phyloP scores from a whole-genome alignment of 805 yeast genomes.

The Lipomyces orientalis region DNA sequence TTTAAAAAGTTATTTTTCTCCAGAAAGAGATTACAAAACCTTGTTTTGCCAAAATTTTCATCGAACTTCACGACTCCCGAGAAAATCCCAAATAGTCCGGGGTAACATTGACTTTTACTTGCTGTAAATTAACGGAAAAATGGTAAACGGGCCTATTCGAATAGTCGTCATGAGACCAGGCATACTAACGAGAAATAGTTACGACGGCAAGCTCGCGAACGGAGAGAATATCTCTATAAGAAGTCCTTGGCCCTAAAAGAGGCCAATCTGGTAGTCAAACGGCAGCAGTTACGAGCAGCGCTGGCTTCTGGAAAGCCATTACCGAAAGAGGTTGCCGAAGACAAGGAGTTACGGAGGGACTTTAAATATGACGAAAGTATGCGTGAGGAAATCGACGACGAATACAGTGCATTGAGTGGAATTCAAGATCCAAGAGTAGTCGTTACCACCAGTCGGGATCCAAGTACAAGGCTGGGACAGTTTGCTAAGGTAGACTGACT shows the following conservation, averaged over 20 bases:
- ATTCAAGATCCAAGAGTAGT: slow-evolving; percentile 87
- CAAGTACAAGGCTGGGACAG: slow-evolving; percentile 81
- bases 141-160: neutral
- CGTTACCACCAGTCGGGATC: slow-evolving; percentile 93
- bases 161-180: neutral
- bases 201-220: slow-evolving; percentile 93
- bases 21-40: too few relatives aligned
- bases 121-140: neutral
- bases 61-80: neutral
- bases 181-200: slow-evolving; percentile 11
- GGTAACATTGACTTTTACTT: neutral
- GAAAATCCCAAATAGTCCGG: neutral
- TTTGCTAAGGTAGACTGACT: slow-evolving; percentile 65
- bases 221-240: slow-evolving; percentile 89
- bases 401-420: slow-evolving; percentile 86
- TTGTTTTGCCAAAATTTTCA: neutral
- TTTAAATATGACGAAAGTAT: slow-evolving; percentile 82
- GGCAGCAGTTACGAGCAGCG: slow-evolving; percentile 85
- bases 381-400: slow-evolving; percentile 77
- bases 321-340: slow-evolving; percentile 90
- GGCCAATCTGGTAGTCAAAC: slow-evolving; percentile 79
- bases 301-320: slow-evolving; percentile 90
- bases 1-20: neutral
- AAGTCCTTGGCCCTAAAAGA: slow-evolving; percentile 91
- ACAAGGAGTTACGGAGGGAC: slow-evolving; percentile 76